phyloP scores from a whole-genome alignment of 2,329 filamentous ascomycete species.

The Ophiostoma himal-ulmi region DNA sequence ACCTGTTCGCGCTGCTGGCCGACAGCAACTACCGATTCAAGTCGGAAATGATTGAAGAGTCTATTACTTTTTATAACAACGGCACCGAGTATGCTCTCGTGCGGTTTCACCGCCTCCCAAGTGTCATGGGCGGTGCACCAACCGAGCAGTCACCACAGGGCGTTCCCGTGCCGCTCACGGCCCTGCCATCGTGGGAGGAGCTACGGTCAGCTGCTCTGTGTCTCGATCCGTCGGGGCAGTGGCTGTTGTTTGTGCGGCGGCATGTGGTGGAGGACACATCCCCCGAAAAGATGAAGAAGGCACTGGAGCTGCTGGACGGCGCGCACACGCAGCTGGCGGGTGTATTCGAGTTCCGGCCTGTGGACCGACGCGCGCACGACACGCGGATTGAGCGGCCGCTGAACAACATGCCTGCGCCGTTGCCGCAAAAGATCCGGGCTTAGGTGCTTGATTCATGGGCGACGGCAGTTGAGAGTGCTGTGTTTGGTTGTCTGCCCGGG shows the following conservation, averaged over 20 bases:
- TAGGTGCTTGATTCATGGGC: neutral
- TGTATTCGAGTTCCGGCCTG: slow-evolving; percentile 46
- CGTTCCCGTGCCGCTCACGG: slow-evolving; percentile 32
- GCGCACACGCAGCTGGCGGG: slow-evolving; percentile 45
- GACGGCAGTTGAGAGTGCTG: neutral
- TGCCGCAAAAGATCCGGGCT: slow-evolving; percentile 8
- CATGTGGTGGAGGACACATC: slow-evolving; percentile 52
- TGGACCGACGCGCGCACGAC: slow-evolving; percentile 50
- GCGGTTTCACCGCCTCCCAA: slow-evolving; percentile 40
- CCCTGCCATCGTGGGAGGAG: slow-evolving; percentile 42
- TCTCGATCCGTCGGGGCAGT: slow-evolving; percentile 45
- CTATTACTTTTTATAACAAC: slow-evolving; percentile 49
- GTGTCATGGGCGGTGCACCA: neutral
- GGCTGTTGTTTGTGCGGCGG: slow-evolving; percentile 51
- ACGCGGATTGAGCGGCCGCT: slow-evolving; percentile 38
- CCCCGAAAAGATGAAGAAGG: slow-evolving; percentile 52
- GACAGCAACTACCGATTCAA: slow-evolving; percentile 53
- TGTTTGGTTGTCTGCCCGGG: neutral
- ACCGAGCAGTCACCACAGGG: slow-evolving; percentile 22
- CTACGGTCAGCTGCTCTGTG: slow-evolving; percentile 34
- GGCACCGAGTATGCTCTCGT: slow-evolving; percentile 50
- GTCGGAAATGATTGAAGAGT: slow-evolving; percentile 49
- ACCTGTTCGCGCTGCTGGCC: slow-evolving; percentile 43
- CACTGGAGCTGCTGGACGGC: slow-evolving; percentile 45
- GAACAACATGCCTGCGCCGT: slow-evolving; percentile 8